Conservation (phyloP, 2,329 filamentous ascomycete genomes). For the Xylariaceae sp. region DNA sequence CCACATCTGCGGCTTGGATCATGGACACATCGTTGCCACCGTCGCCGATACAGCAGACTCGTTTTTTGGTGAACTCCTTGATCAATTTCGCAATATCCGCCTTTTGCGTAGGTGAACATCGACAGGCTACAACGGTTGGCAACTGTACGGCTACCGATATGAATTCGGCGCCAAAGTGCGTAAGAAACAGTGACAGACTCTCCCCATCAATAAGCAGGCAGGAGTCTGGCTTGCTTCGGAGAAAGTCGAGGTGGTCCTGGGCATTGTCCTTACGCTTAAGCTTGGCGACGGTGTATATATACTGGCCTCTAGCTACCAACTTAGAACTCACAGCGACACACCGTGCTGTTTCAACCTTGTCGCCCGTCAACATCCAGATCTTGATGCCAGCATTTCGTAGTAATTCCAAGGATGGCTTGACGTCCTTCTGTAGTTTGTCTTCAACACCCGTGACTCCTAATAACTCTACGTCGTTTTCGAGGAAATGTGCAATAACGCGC, state of each 20-base stretch:
- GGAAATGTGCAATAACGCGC: constrained; percentile 76
- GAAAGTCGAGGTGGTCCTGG: constrained; percentile 86
- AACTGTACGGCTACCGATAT: constrained; percentile 86
- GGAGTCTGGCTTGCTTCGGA: constrained; percentile 84
- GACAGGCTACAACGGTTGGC: constrained; percentile 92
- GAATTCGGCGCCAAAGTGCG: constrained; percentile 82
- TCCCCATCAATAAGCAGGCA: constrained; percentile 96
- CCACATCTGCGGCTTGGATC: constrained; percentile 98
- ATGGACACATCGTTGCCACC: constrained; percentile 98
- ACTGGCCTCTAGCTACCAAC: constrained; percentile 90
- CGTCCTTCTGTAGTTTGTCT: constrained; percentile 93
- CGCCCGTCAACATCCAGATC: constrained; percentile 99
- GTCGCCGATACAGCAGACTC: constrained; percentile 96
- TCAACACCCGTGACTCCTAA: constrained; percentile 98
- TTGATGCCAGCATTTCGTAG: constrained; percentile 97
- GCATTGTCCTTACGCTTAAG: constrained; percentile 83
- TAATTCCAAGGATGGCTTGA: constrained; percentile 93
- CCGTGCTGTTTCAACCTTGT: constrained; percentile 96
- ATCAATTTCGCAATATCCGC: constrained; percentile 92
- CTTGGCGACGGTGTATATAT: constrained; percentile 91
- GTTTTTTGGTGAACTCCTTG: constrained; percentile 88
- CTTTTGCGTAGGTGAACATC: constrained; percentile 96
- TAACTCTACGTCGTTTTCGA: constrained; percentile 89
- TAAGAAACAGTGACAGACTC: constrained; percentile 82
- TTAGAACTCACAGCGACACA: constrained; percentile 97